Conservation (phyloP, 2,329 filamentous ascomycete genomes). For the Colletotrichum siamense region DNA sequence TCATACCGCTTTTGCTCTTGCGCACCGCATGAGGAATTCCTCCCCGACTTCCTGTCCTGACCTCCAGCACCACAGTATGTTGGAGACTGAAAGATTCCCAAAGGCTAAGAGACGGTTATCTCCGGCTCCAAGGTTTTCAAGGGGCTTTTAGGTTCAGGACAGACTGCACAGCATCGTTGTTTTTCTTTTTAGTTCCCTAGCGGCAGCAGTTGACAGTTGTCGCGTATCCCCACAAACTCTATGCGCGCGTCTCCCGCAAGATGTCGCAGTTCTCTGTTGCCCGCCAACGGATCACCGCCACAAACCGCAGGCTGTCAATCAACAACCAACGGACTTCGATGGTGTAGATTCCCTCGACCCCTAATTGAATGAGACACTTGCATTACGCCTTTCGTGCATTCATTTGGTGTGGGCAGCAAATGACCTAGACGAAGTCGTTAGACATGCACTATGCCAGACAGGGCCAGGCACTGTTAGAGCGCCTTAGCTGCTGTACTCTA, state of each 20-base stretch:
- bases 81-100: background rate
- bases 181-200: fast-evolving
- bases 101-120: background rate
- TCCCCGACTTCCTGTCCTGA: background rate
- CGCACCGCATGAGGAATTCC: background rate
- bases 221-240: background rate
- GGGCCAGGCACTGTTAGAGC: background rate
- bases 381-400: too few species aligned
- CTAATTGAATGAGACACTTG: too few species aligned
- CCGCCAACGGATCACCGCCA: too few species aligned
- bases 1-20: background rate
- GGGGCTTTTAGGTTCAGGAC: background rate
- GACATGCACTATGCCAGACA: too few species aligned
- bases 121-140: background rate
- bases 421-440: too few species aligned
- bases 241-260: background rate
- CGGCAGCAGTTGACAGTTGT: background rate
- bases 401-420: too few species aligned
- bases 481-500: background rate
- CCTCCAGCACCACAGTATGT: background rate
- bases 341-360: too few species aligned
- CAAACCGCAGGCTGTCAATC: too few species aligned
- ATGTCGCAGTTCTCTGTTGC: too few species aligned
- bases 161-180: background rate
- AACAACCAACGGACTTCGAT: too few species aligned